Evolutionary conservation across 2,329 filamentous ascomycete species (phyloP).

Genomic region (Neonectria neomacrospora): DNA sequence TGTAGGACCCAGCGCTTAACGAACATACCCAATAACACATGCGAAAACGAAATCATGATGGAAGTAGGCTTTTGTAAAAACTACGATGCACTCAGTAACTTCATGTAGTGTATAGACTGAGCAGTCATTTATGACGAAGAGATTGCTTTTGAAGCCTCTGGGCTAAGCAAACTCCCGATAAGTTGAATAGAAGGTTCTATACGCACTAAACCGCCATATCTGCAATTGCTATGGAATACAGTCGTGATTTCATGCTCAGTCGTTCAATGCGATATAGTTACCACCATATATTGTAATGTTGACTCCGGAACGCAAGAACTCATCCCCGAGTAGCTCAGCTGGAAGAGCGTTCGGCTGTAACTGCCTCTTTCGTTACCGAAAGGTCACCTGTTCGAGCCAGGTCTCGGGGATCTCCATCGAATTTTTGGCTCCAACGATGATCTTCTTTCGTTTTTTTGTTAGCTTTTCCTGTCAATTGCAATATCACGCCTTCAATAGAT

Average conservation of each 20-base stretch:
- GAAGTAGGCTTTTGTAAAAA: neutral
- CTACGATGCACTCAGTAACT: conserved; percentile 4
- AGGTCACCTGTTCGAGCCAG: conserved; percentile 32
- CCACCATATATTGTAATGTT: neutral
- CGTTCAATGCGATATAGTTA: no score
- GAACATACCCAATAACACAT: neutral
- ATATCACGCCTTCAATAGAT: no score
- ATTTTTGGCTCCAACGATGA: neutral
- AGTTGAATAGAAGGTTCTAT: no score
- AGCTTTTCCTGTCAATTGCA: no score
- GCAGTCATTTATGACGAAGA: neutral
- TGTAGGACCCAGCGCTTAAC: neutral
- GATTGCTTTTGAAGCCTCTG: neutral
- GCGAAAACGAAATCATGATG: neutral
- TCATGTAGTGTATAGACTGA: neutral
- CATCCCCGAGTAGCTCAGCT: conserved; percentile 30
- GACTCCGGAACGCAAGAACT: conserved; percentile 10
- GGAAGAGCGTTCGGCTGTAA: conserved; percentile 32
- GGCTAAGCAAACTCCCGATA: neutral
- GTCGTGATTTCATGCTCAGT: neutral
- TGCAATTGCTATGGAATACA: no score
- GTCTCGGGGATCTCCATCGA: conserved; percentile 20
- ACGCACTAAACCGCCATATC: no score
- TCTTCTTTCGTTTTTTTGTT: neutral
- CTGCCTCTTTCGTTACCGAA: conserved; percentile 22